Evolutionary conservation across 345 rosid species (phyloP), one percentile per base, ranked within the genome.

Genomic region (Lepidium africanum): DNA sequence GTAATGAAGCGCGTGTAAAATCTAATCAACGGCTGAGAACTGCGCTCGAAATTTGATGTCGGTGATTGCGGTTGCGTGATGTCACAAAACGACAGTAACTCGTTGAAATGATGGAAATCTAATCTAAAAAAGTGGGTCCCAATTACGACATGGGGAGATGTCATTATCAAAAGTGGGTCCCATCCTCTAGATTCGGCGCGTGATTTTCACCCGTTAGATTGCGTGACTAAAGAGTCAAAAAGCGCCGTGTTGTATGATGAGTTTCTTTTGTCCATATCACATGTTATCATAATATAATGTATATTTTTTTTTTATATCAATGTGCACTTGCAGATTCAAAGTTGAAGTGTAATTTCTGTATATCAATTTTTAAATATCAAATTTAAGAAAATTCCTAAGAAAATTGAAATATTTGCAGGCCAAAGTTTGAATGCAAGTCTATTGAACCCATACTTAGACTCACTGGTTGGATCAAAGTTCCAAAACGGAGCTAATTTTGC

Each of bases 401-500:
- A 65, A 37, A 14, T 10, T 19, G 2, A 42, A 21, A 51, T 37
- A 27, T 71, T 48, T 84, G 85, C 91, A 91, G 97, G 96, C 82
- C 83, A 84, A 35, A 91, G 84, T 68, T 77, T 91, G 85, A 87
- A 91, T 70, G 33, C 91, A 37, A 83, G 81, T 75, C 77, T 87
- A 17, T 66, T 88, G 14, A 81, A 47, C 36, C 93, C 97, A 57
- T 91, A 85, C 51, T 63, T 91, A 38, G 96, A 91, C 79, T 88
- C 97, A 39, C 33, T 91, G 62, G 57, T 82, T 10, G 84, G 79
- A 16, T 81, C 90, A 60, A 80, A 74, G 65, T 91, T 88, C 81
- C 63, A 65, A 49, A 81, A 87, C 72, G 91, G 97, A 0, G 94
- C 80, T 32, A 88, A 89, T 57, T 91, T 91, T 64, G 96, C 96